Base-by-base conservation (phyloP, 225 moss, liverwort and hornwort genomes). In the Bryoerythrophyllum caledonicum region DNA sequence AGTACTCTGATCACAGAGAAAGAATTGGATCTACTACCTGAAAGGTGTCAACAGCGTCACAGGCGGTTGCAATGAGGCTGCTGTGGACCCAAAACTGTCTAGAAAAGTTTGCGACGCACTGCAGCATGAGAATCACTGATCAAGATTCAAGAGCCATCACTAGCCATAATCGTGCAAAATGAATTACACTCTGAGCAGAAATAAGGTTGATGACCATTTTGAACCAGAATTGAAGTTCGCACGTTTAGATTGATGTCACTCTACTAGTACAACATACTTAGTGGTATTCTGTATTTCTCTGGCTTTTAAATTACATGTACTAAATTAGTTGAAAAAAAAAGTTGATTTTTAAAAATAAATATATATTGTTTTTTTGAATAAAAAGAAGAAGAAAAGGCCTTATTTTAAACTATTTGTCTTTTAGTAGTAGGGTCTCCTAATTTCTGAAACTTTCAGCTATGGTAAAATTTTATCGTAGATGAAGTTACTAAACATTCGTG, bases 71-170 rank as follows among this genome's bases (percentile, higher is more conserved):
- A 91, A 71, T n/a, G 82, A 81, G 62, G 88, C 83, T 63, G 86
- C 83, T 53, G 80, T 85, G 4, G 79, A 78, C 53, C 81, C 89
- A 60, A 91, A 91, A 73, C 82, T 79, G 20, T 86, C 77, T 26
- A 91, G 67, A 87, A 91, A 91, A 17, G 66, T 28, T 60, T 88
- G 88, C 28, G 90, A 87, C 21, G 90, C 84, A 78, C 90, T 90
- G 81, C 74, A 73, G 28, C 5, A 69, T n/a, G 74, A 41, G 17
- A 60, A 35, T 38, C 20, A 57, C 40, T 73, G 48, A 49, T 49
- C 25, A 76, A 57, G 14, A 61, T 58, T 55, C 49, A 40, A 55
- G 10, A 76, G 38, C 5, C 34, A 70, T 55, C 44, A 46, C 35
- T 71, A n/a, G 0, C 16, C 51, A 78, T 15, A 14, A 28, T 48